phyloP scores from a whole-genome alignment of 371 early-diverging fungal genomes.

The Syncephalastrum racemosum region DNA sequence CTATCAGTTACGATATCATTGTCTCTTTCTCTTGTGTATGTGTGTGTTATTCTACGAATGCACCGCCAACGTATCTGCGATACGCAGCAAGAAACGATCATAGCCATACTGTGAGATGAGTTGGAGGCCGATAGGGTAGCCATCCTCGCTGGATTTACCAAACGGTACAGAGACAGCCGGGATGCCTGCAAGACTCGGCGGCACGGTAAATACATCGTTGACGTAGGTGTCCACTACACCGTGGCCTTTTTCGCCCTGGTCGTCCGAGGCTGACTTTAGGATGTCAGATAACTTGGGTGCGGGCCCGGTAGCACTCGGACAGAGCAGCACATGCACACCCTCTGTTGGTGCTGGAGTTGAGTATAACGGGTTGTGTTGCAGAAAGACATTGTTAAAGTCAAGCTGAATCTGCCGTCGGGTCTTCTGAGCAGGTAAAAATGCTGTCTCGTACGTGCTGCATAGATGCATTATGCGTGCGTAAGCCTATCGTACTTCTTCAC shows the following conservation, averaged over 20 bases:
- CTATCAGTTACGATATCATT: too few species aligned
- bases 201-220: conserved; percentile 89
- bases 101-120: conserved; percentile 81
- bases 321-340: conserved; percentile 69
- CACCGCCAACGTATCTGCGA: conserved; percentile 20
- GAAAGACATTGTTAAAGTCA: conserved; percentile 79
- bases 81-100: conserved; percentile 60
- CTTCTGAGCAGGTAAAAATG: conserved; percentile 79
- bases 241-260: conserved; percentile 6
- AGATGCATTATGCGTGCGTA: not conserved
- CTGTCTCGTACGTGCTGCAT: conserved; percentile 57
- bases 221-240: conserved; percentile 59
- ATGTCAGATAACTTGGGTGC: conserved; percentile 51
- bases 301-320: conserved; percentile 67
- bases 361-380: conserved; percentile 32
- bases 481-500: not conserved
- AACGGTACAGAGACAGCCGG: conserved; percentile 73
- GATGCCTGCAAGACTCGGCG: conserved; percentile 83
- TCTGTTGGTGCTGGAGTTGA: not conserved
- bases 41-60: too few species aligned
- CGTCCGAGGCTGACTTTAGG: conserved; percentile 19
- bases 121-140: conserved; percentile 80
- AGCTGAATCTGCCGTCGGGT: conserved; percentile 74
- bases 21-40: too few species aligned
- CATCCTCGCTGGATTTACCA: conserved; percentile 31